A percentile compares a stretch with the other conserved stretches of the same genome.
Evolutionary conservation across 345 rosid genomes (phyloP).

Genomic region (Litchi chinensis): DNA sequence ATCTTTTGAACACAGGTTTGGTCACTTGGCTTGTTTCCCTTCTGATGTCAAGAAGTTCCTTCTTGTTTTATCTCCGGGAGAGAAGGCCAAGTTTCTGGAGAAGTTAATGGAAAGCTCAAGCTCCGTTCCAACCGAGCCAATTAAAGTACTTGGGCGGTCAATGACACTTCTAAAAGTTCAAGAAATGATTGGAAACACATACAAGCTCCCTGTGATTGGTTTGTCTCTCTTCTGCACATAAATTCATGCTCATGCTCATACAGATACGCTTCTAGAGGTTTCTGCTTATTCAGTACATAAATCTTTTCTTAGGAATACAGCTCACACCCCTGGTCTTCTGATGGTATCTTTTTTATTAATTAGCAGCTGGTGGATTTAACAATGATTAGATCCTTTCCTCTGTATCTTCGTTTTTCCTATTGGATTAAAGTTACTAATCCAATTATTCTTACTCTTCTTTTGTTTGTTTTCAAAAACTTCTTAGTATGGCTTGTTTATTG

Average conservation of each 20-base stretch:
- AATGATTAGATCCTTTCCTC: not conserved
- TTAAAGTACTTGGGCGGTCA: constrained; percentile 74
- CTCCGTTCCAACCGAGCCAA: constrained; percentile 41
- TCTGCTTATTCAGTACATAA: not conserved
- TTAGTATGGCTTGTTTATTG: not conserved
- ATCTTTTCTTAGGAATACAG: not conserved
- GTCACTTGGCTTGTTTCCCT: constrained; percentile 89
- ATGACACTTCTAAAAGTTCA: constrained; percentile 66
- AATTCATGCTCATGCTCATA: not conserved
- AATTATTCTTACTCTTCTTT: not conserved
- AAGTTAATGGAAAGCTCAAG: constrained; percentile 48
- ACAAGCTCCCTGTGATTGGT: constrained; percentile 59
- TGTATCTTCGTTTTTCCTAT: not conserved
- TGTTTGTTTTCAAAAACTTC: not conserved
- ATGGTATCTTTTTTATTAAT: not conserved
- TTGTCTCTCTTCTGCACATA: constrained; percentile 29
- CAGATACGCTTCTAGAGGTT: constrained; percentile 2
- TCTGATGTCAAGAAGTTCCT: constrained; percentile 76
- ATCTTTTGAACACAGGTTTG: constrained; percentile 63
- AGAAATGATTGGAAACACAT: constrained; percentile 62
- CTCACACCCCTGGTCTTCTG: not conserved
- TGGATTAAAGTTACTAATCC: not conserved
- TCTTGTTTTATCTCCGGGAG: constrained; percentile 63
- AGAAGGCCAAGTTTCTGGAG: constrained; percentile 57
- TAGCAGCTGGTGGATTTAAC: not conserved